Evolutionary conservation across 306 rosid genomes (phyloP).

Genomic region (Quercus cerris): DNA sequence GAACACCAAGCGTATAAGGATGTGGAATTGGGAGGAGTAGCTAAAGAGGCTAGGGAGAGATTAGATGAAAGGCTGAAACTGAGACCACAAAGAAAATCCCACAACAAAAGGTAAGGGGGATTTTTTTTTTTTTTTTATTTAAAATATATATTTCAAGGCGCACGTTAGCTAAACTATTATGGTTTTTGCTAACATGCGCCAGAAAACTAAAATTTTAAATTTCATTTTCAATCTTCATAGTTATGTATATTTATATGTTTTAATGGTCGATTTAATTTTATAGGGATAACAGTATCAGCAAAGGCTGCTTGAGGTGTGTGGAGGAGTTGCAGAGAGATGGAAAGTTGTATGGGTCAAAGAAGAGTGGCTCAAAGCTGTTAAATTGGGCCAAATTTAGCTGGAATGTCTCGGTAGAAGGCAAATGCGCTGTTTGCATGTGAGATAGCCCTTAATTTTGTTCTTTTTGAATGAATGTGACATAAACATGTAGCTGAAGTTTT

Average conservation of each 20-base stretch:
- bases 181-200: no score
- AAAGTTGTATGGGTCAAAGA: conserved; percentile 32
- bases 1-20: conserved; percentile 29
- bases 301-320: conserved; percentile 4
- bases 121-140: no score
- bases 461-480: no score
- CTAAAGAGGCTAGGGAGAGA: conserved; percentile 72
- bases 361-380: conserved; percentile 42
- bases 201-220: no score
- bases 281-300: neutral
- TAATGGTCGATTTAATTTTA: neutral
- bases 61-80: conserved; percentile 65
- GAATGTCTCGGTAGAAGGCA: conserved; percentile 61
- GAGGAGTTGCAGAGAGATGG: conserved; percentile 23
- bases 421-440: conserved; percentile 53
- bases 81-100: conserved; percentile 39
- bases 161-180: neutral
- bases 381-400: conserved; percentile 68
- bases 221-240: neutral
- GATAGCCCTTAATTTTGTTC: neutral
- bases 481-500: no score
- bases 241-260: neutral
- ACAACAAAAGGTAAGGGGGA: conserved; percentile 32
- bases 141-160: neutral
- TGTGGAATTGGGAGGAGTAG: conserved; percentile 51